Conservation (phyloP, 768 basidiomycete species). For the Pluteus cervinus region DNA sequence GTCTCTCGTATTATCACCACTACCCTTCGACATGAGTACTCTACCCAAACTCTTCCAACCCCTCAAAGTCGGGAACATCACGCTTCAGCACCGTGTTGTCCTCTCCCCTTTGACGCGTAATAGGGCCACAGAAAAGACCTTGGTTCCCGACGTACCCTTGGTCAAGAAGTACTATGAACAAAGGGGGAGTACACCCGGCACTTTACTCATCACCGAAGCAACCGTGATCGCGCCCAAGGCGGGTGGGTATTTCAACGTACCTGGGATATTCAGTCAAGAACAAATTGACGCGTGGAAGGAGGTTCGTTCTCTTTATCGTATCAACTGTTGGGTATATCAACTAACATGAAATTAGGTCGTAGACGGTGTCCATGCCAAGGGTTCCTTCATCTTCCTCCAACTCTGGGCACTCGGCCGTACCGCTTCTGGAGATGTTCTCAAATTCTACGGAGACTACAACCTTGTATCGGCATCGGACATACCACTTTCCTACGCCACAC, state of each 20-base stretch:
- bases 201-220: conserved; percentile 48
- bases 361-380: conserved; percentile 45
- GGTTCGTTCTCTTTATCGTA: too few relatives aligned
- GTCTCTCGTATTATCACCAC: too few relatives aligned
- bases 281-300: conserved; percentile 45
- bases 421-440: conserved; percentile 19
- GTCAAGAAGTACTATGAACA: conserved; percentile 41
- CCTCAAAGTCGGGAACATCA: conserved; percentile 33
- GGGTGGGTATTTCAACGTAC: conserved; percentile 37
- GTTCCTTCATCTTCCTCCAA: conserved; percentile 44
- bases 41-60: conserved; percentile 41
- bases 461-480: too few relatives aligned
- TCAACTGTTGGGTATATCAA: too few relatives aligned
- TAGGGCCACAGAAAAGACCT: conserved; percentile 29
- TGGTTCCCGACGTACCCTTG: conserved; percentile 26
- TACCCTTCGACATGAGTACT: too few relatives aligned
- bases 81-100: conserved; percentile 44
- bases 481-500: too few relatives aligned
- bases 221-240: conserved; percentile 39
- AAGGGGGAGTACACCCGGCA: conserved; percentile 37
- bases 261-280: conserved; percentile 52
- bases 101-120: conserved; percentile 48
- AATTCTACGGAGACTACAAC: conserved; percentile 28
- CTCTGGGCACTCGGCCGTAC: conserved; percentile 52
- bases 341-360: conserved; percentile 51